Evolutionary conservation across 2,329 filamentous ascomycete genomes (phyloP).

Genomic region (Aspergillus novoparasiticus): DNA sequence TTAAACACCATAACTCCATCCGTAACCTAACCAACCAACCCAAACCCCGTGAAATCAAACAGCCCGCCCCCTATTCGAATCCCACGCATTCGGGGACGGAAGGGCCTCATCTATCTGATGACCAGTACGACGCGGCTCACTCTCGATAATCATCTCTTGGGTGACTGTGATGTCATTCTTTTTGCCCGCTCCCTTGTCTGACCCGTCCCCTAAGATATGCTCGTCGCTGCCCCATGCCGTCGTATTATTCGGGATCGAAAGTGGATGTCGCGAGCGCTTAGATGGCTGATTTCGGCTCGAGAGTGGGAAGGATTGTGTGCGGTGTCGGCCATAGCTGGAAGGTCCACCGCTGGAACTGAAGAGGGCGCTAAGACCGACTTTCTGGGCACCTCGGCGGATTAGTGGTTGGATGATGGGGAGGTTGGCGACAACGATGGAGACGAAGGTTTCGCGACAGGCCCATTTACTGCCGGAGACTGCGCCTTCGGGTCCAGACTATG

Average conservation of each 20-base stretch:
- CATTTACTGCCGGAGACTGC: slow-evolving; percentile 42
- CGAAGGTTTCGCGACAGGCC: slow-evolving; percentile 47
- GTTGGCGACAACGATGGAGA: slow-evolving; percentile 45
- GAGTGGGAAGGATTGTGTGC: slow-evolving; percentile 24
- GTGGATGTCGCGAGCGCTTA: slow-evolving; percentile 7
- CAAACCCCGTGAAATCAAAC: neutral
- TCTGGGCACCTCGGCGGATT: slow-evolving; percentile 27
- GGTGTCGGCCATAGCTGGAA: slow-evolving; percentile 4
- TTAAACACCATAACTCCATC: neutral
- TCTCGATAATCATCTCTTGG: slow-evolving; percentile 29
- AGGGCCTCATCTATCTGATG: neutral
- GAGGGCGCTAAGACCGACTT: slow-evolving; percentile 29
- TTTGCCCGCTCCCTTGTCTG: neutral
- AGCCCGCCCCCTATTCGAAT: neutral
- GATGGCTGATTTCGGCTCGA: slow-evolving; percentile 16
- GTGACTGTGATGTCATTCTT: slow-evolving; percentile 29
- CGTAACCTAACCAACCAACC: neutral
- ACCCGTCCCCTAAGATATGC: slow-evolving; percentile 21
- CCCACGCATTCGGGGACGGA: neutral
- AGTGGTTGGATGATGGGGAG: slow-evolving; percentile 43
- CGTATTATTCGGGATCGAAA: slow-evolving; percentile 4
- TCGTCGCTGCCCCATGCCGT: slow-evolving; percentile 34
- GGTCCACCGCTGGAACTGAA: slow-evolving; percentile 27
- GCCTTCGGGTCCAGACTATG: slow-evolving; percentile 35
- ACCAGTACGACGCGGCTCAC: slow-evolving; percentile 16